These are phyloP conservation scores for Neocucurbitaria cava DNA, from an alignment of 2,329 filamentous ascomycete genomes.

Conservation along the genomic window DNA sequence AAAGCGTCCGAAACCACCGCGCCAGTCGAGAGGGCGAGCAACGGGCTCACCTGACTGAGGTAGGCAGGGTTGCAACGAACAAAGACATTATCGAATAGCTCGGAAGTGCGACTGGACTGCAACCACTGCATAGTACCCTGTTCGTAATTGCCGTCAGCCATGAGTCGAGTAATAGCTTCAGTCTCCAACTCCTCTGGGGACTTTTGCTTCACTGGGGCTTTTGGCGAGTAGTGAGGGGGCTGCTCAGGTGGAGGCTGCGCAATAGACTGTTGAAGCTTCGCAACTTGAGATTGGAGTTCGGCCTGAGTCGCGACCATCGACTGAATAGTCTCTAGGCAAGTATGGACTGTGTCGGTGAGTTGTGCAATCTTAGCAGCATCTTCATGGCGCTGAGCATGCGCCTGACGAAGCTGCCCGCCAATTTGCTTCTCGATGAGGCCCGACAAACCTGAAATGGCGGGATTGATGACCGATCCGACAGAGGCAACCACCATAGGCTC, in stretches of 20 bases:
- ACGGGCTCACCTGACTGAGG: conserved; percentile 61
- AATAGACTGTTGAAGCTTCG: conserved; percentile 52
- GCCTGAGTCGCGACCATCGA: conserved; percentile 73
- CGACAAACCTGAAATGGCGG: conserved; percentile 71
- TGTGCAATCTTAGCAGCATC: conserved; percentile 74
- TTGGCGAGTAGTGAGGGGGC: conserved; percentile 24
- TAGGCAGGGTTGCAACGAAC: conserved; percentile 64
- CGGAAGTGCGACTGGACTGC: conserved; percentile 64
- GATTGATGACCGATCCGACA: conserved; percentile 60
- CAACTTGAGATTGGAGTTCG: conserved; percentile 67
- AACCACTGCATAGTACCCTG: conserved; percentile 64
- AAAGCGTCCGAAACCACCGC: conserved; percentile 67
- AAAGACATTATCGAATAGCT: conserved; percentile 69
- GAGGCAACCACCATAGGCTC: conserved; percentile 72
- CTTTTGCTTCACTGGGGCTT: conserved; percentile 51
- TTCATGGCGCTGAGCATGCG: conserved; percentile 59
- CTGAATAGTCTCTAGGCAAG: conserved; percentile 72
- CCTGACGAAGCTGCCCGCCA: conserved; percentile 58
- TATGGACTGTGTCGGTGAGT: conserved; percentile 70
- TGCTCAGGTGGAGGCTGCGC: conserved; percentile 37
- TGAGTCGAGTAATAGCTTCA: conserved; percentile 66
- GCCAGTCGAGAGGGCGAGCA: conserved; percentile 67
- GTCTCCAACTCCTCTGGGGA: conserved; percentile 64
- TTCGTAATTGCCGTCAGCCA: conserved; percentile 63
- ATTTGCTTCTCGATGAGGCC: conserved; percentile 71